Conservation (phyloP, 352 stramenopile species). For the Globisporangium paroecandrum region DNA sequence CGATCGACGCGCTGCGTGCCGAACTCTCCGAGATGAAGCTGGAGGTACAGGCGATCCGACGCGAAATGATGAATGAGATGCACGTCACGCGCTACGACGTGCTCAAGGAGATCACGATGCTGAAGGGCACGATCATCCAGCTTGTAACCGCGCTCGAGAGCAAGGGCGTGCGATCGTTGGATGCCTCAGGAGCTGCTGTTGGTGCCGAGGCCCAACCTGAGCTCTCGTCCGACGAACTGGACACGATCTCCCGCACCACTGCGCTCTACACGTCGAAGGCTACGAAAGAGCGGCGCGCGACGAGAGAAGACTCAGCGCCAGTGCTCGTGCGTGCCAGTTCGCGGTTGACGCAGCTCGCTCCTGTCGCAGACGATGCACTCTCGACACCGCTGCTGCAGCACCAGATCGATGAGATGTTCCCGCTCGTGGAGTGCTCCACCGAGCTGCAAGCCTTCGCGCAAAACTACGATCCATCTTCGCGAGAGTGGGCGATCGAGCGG, state of each 20-base stretch:
- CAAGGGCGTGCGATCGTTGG: conserved; percentile 15
- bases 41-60: conserved; percentile 62
- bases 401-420: conserved; percentile 84
- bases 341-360: conserved; percentile 57
- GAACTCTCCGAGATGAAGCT: conserved; percentile 63
- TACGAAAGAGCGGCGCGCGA: conserved; percentile 49
- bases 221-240: conserved; percentile 42
- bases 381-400: conserved; percentile 59
- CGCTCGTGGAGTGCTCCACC: conserved; percentile 57
- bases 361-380: conserved; percentile 62
- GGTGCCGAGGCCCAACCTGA: conserved; percentile 13
- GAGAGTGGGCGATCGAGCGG: conserved; percentile 63
- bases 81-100: conserved; percentile 81
- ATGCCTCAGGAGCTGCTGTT: conserved; percentile 8
- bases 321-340: conserved; percentile 28
- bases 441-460: conserved; percentile 46
- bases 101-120: conserved; percentile 79
- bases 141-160: conserved; percentile 38
- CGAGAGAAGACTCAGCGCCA: conserved; percentile 25
- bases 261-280: conserved; percentile 46
- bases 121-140: conserved; percentile 73
- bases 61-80: conserved; percentile 85
- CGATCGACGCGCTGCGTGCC: conserved; percentile 36
- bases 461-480: conserved; percentile 40
- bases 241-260: conserved; percentile 41